A percentile compares a stretch with the other conserved stretches of the same genome.
Conservation (phyloP, 495 filamentous ascomycete genomes). For the Rostrohypoxylon terebratum region DNA sequence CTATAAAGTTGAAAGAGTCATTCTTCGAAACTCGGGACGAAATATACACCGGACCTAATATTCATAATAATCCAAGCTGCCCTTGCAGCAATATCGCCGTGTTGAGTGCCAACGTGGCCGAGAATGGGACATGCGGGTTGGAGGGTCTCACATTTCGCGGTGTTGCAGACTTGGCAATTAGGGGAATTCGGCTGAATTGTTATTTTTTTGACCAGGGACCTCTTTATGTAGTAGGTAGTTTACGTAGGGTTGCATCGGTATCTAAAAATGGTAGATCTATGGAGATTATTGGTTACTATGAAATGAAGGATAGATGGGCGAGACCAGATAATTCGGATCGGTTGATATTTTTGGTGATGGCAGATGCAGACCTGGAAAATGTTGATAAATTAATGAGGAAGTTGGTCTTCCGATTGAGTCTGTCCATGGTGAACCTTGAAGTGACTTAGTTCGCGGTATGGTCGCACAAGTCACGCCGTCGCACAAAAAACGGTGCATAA, state of each 20-base stretch:
- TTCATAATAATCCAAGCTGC: conserved; percentile 3
- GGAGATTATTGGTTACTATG: conserved; percentile 5
- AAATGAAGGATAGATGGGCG: not conserved
- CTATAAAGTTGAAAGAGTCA: conserved; percentile 20
- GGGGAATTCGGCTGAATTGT: conserved; percentile 44
- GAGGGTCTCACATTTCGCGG: not conserved
- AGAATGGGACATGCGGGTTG: not conserved
- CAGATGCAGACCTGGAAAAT: not conserved
- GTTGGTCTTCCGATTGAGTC: conserved; percentile 25
- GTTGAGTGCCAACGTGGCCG: conserved; percentile 5
- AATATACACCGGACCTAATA: conserved; percentile 29
- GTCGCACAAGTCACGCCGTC: not conserved
- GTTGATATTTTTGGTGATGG: conserved; percentile 12
- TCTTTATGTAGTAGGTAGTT: not conserved
- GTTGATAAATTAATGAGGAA: conserved; percentile 19
- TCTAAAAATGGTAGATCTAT: conserved; percentile 1
- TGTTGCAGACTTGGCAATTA: conserved; percentile 45
- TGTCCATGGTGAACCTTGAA: not conserved
- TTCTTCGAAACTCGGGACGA: conserved; percentile 19
- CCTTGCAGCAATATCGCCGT: not conserved
- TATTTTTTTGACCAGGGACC: conserved; percentile 8
- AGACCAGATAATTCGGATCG: conserved; percentile 15
- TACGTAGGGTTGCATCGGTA: conserved; percentile 27
- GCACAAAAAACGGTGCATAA: not conserved
- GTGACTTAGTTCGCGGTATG: not conserved